A percentile compares a stretch with the other conserved stretches of the same genome.
These are phyloP conservation scores for Pluteus cervinus DNA, from an alignment of 768 basidiomycete genomes.

Conservation along the genomic window DNA sequence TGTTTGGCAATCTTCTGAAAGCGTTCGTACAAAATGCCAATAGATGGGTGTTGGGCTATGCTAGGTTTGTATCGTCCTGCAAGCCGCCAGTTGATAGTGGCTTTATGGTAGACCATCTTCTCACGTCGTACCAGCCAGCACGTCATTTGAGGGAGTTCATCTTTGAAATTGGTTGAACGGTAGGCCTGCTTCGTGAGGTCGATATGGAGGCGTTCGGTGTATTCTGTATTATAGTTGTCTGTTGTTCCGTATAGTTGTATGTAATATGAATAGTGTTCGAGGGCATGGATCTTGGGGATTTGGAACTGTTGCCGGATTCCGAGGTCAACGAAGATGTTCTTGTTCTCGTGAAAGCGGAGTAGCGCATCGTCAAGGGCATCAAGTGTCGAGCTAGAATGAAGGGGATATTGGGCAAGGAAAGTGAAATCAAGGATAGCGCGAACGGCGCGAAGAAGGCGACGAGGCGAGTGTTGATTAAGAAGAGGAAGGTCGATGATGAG, in stretches of 20 bases:
- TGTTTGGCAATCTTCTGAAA: too few relatives aligned
- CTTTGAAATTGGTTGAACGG: too few relatives aligned
- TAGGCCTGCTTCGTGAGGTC: too few relatives aligned
- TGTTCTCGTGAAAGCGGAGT: conserved; percentile 30
- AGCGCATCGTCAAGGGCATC: conserved; percentile 18
- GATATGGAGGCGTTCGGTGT: conserved; percentile 2
- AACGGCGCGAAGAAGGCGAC: conserved; percentile 7
- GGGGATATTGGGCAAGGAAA: conserved; percentile 11
- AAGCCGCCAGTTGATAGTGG: too few relatives aligned
- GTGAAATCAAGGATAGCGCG: conserved; percentile 19
- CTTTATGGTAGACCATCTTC: too few relatives aligned
- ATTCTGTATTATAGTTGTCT: conserved; percentile 10
- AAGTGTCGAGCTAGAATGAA: conserved; percentile 11
- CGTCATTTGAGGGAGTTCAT: too few relatives aligned
- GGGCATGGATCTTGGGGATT: conserved; percentile 36
- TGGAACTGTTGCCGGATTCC: conserved; percentile 30
- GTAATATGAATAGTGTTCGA: conserved; percentile 22
- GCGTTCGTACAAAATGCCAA: too few relatives aligned
- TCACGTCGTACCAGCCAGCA: too few relatives aligned
- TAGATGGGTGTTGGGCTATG: too few relatives aligned
- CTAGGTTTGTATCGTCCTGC: too few relatives aligned
- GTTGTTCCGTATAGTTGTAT: conserved; percentile 12
- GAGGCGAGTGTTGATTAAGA: conserved; percentile 8
- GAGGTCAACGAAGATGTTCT: conserved; percentile 27
- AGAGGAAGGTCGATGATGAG: conserved; percentile 30